These are phyloP conservation scores for Amanita brunnescens DNA, from an alignment of 768 basidiomycete genomes.

Conservation along the genomic window DNA sequence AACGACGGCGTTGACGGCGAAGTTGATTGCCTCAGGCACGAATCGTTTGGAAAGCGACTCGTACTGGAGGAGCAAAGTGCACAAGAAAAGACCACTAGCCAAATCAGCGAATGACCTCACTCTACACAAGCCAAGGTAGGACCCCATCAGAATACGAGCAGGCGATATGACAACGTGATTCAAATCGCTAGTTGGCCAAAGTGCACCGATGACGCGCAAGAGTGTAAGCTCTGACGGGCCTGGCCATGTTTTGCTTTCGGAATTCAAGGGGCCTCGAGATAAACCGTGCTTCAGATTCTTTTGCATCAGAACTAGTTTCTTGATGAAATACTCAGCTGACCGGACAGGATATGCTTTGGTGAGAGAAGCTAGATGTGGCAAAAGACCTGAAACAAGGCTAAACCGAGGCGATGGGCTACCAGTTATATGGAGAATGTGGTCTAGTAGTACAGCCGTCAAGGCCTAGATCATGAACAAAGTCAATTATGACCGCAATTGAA, in stretches of 20 bases:
- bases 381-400: slow-evolving; percentile 50
- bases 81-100: slow-evolving; percentile 82
- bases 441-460: slow-evolving; percentile 71
- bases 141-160: slow-evolving; percentile 79
- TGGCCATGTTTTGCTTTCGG: slow-evolving; percentile 79
- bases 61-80: slow-evolving; percentile 77
- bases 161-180: slow-evolving; percentile 86
- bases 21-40: slow-evolving; percentile 85
- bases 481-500: slow-evolving; percentile 4
- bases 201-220: slow-evolving; percentile 66
- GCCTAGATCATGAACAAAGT: slow-evolving; percentile 32
- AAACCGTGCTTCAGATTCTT: slow-evolving; percentile 87
- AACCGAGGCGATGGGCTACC: slow-evolving; percentile 55
- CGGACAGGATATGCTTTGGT: slow-evolving; percentile 75
- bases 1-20: slow-evolving; percentile 60
- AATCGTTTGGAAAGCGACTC: slow-evolving; percentile 79
- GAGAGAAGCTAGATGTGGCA: slow-evolving; percentile 74
- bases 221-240: slow-evolving; percentile 74
- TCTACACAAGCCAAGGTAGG: slow-evolving; percentile 81
- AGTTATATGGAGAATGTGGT: slow-evolving; percentile 76
- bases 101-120: slow-evolving; percentile 70
- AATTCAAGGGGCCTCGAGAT: slow-evolving; percentile 51
- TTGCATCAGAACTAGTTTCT: slow-evolving; percentile 85
- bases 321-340: slow-evolving; percentile 68
- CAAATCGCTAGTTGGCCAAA: slow-evolving; percentile 95